Base-by-base conservation (phyloP, 1,284 basidiomycete species). In the Cerioporus squamosus region DNA sequence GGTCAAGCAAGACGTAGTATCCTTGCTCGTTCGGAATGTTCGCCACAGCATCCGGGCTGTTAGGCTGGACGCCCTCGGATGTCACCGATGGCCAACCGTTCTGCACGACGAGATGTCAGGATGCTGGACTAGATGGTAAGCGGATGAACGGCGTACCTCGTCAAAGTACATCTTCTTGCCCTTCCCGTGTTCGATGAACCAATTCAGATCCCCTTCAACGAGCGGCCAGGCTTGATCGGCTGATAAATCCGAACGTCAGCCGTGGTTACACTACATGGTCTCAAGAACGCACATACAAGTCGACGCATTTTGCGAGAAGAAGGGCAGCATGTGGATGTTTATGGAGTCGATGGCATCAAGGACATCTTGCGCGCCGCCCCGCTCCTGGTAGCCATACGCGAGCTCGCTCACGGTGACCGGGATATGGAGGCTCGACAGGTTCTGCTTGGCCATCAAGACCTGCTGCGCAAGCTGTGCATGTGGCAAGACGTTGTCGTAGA, bases 121-220 rank as follows among this genome's bases (percentile, higher is more conserved):
- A 45, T 3, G 15, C 10, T 9, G 20, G 17, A 23, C 42, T 22
- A 29, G 3, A 4, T 18, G 4, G 45, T 20, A n/a, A 12, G 24
- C n/a, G n/a, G 22, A 22, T 29, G 22, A 43, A 39, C 52, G 36
- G 39, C 67, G 72, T 26, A 84, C 88, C 79, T 90, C 79, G 63
- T 82, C 84, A 47, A 89, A 77, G 66, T 87, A 87, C 68, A 92
- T 87, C 73, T 91, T 91, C 76, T 89, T 90, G 15, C 82, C 84
- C 24, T 78, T 68, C 2, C 81, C 85, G 53, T 85, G 78, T 17
- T 76, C 66, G 44, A 84, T 76, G 65, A 91, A 90, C 81, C 83
- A 91, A 52, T 86, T 69, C 57, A 89, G 69, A 65, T 90, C 86
- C 2, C 68, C 68, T 50, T 77, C 52, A 1, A 91, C 82, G n/a